A percentile compares a stretch with the other conserved stretches of the same genome.
phyloP scores from a whole-genome alignment of 1,284 basidiomycete species.

The Volvariella volvacea region DNA sequence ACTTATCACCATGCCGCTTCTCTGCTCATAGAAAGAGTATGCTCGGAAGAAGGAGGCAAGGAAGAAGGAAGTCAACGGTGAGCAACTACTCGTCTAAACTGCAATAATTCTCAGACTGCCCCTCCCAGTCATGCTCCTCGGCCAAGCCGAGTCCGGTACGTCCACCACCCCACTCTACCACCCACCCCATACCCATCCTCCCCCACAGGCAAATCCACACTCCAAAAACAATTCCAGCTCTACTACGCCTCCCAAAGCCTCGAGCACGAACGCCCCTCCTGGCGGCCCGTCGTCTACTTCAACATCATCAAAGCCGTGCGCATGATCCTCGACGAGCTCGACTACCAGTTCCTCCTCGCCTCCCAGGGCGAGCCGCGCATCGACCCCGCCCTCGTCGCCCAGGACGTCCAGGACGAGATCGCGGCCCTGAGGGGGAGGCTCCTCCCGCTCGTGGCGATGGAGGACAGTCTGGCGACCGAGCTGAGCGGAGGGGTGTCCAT shows the following conservation, averaged over 20 bases:
- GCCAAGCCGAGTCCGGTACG: constrained; percentile 66
- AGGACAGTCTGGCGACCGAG: constrained; percentile 60
- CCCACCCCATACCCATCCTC: no score
- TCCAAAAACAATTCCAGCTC: constrained; percentile 77
- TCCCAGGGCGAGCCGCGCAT: constrained; percentile 11
- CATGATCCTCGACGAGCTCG: constrained; percentile 68
- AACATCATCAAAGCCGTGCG: constrained; percentile 75
- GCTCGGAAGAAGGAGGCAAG: constrained; percentile 40
- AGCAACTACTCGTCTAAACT: constrained; percentile 10
- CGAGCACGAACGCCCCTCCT: constrained; percentile 62
- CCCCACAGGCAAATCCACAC: constrained; percentile 71
- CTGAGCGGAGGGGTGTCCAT: constrained; percentile 58
- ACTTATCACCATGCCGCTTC: background rate
- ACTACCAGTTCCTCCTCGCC: constrained; percentile 41
- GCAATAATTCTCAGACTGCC: background rate
- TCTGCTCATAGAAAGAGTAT: constrained; percentile 46
- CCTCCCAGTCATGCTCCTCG: constrained; percentile 54
- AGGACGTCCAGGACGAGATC: constrained; percentile 37
- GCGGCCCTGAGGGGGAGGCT: constrained; percentile 47
- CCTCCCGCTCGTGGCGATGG: constrained; percentile 58
- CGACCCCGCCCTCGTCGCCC: constrained; percentile 16
- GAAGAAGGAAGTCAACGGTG: constrained; percentile 62
- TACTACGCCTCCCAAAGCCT: constrained; percentile 66
- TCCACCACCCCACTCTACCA: background rate
- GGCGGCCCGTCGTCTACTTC: constrained; percentile 75